phyloP scores from a whole-genome alignment of 495 filamentous ascomycete genomes.

The Penicillium desertorum region DNA sequence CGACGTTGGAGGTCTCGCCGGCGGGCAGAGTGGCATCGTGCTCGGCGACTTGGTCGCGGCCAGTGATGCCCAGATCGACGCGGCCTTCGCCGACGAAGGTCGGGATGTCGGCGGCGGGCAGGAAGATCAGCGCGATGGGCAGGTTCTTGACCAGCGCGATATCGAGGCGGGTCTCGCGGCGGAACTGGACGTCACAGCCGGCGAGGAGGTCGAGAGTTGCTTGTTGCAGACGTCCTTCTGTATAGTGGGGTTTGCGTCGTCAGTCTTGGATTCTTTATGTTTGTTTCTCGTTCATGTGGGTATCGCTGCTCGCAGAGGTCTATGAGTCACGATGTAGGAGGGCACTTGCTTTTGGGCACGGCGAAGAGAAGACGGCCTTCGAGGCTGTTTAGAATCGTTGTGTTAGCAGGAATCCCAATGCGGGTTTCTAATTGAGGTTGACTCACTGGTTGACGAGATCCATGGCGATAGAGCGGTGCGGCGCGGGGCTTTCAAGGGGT shows the following conservation, averaged over 20 bases:
- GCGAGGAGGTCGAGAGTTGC: slow-evolving; percentile 82
- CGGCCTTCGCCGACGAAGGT: slow-evolving; percentile 93
- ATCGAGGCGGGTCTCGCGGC: slow-evolving; percentile 86
- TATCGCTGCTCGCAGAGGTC: slow-evolving; percentile 3
- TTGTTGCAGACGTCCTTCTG: slow-evolving; percentile 90
- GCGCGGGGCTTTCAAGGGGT: slow-evolving; percentile 31
- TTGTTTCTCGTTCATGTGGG: slow-evolving; percentile 9
- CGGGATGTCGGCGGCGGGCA: slow-evolving; percentile 94
- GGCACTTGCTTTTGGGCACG: slow-evolving; percentile 86
- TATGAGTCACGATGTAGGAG: slow-evolving; percentile 27
- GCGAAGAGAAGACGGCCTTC: slow-evolving; percentile 94
- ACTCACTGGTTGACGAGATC: slow-evolving; percentile 85
- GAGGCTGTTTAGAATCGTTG: slow-evolving; percentile 44
- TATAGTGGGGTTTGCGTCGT: slow-evolving; percentile 16
- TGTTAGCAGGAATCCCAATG: slow-evolving; percentile 6
- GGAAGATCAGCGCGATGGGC: slow-evolving; percentile 93
- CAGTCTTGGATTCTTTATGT: slow-evolving; percentile 15
- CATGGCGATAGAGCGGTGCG: slow-evolving; percentile 48
- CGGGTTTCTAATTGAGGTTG: slow-evolving; percentile 18
- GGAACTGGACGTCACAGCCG: slow-evolving; percentile 94
- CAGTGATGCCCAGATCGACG: slow-evolving; percentile 93
- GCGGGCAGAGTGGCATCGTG: slow-evolving; percentile 69
- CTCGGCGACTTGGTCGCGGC: slow-evolving; percentile 87
- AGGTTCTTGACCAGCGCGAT: slow-evolving; percentile 96
- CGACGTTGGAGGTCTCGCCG: slow-evolving; percentile 63